Base-by-base conservation (phyloP, 208 protist species). In the Leptomonas seymouri region DNA sequence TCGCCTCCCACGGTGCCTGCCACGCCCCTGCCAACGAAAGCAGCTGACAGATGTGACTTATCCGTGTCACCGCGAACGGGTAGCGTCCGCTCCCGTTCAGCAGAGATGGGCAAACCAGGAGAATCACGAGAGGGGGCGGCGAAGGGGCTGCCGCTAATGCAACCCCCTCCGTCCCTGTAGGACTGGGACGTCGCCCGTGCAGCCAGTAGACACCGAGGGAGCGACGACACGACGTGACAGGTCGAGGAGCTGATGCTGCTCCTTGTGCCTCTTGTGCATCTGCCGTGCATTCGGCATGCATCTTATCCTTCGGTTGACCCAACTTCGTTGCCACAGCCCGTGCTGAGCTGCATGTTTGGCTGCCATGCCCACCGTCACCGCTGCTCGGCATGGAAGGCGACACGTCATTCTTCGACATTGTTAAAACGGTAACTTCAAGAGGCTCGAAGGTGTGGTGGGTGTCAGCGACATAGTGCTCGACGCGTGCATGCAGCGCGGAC, bases 181-280 rank as follows among this genome's bases (percentile, higher is more conserved):
- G 25, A 3, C 31, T 51, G 28, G 69, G 71, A 25, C 61, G 53
- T 12, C 62, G 62, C 36, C 62, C 62, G 31, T 69, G 71, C 39
- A 76, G 62, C 71, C 71, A 76, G 49, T 69, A 64, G 23, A 70
- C 71, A 8, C 55, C 71, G 25, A 70, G 60, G 14, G 62, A 64
- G 28, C 55, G 42, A 23, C 20, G 51, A 42, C 68, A 74, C 41
- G 20, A 44, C 23, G 50, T 31, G 18, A 55, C 30, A 36, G 67
- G 42, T 18, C 12, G 55, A 30, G 31, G 8, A 16, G 34, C 27
- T 2, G 56, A 12, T 30, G 54, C 20, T 34, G 12, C 12, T 25
- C 31, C 14, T 60, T 23, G 39, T 49, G 45, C 1, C 20, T 46
- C 39, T 31, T 62, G 39, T n/a, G n/a, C n/a, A n/a, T n/a, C n/a